Evolutionary conservation across 1,139 yeast genomes (phyloP).

Genomic region (Pichia sp.): DNA sequence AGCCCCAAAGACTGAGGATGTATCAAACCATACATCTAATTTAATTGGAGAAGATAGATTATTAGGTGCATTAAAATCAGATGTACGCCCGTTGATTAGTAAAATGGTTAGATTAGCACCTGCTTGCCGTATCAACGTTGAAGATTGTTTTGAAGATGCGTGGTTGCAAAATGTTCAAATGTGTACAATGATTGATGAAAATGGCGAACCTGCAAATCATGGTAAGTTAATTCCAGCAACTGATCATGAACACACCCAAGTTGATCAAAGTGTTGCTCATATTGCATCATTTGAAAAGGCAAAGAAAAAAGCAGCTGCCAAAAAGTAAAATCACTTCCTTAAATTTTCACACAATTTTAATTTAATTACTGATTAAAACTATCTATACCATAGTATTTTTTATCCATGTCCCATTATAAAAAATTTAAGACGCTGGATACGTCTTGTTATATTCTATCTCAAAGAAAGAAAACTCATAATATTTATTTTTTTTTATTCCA

Average conservation of each 20-base stretch:
- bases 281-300: conserved; percentile 86
- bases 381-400: background rate
- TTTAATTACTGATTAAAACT: background rate
- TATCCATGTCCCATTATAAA: background rate
- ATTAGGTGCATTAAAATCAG: conserved; percentile 62
- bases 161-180: conserved; percentile 65
- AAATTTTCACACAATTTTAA: background rate
- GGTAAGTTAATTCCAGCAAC: conserved; percentile 24
- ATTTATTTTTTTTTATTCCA: background rate
- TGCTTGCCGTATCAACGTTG: conserved; percentile 78
- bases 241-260: conserved; percentile 79
- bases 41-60: conserved; percentile 67
- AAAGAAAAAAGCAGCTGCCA: conserved; percentile 39
- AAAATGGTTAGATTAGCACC: conserved; percentile 79
- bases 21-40: conserved; percentile 41
- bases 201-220: conserved; percentile 29
- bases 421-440: conserved; percentile 2
- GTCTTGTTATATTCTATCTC: background rate
- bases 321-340: conserved; percentile 1
- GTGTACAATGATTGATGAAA: conserved; percentile 53
- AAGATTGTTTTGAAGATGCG: conserved; percentile 71
- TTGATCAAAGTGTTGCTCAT: conserved; percentile 90
- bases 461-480: background rate
- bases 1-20: background rate
- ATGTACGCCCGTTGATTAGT: conserved; percentile 57